These are phyloP conservation scores for Tricholoma hemisulphureum DNA, from an alignment of 768 basidiomycete species.

Conservation along the genomic window DNA sequence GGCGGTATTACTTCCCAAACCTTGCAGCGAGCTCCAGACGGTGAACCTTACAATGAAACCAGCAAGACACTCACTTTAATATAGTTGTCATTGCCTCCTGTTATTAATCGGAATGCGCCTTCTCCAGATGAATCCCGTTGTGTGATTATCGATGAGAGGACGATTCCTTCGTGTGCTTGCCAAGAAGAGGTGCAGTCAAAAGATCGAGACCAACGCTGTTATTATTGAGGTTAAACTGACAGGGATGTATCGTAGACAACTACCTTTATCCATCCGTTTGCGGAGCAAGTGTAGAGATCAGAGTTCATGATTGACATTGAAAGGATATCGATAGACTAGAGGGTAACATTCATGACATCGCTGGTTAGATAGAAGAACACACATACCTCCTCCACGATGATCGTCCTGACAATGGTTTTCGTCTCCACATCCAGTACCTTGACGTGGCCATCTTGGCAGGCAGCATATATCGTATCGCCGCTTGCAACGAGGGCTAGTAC, in stretches of 20 bases:
- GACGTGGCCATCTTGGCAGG: conserved; percentile 92
- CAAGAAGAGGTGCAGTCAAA: conserved; percentile 87
- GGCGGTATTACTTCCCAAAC: conserved; percentile 53
- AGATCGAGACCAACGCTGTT: conserved; percentile 74
- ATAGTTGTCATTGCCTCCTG: conserved; percentile 82
- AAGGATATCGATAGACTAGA: conserved; percentile 75
- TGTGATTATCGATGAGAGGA: conserved; percentile 73
- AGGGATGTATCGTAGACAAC: not conserved
- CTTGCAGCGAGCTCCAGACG: conserved; percentile 25
- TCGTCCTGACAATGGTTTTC: conserved; percentile 78
- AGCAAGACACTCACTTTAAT: conserved; percentile 79
- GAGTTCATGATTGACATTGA: conserved; percentile 70
- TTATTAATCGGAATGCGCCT: conserved; percentile 48
- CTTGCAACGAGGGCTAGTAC: conserved; percentile 75
- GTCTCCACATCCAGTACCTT: conserved; percentile 91
- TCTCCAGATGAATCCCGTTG: conserved; percentile 27
- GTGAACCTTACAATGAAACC: not conserved
- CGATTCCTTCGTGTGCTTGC: conserved; percentile 77
- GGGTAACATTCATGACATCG: not conserved
- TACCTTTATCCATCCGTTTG: conserved; percentile 73
- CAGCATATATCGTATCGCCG: conserved; percentile 85
- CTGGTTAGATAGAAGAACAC: not conserved
- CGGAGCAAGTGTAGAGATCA: conserved; percentile 63
- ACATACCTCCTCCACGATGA: conserved; percentile 79
- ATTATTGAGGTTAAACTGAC: not conserved